Conservation (phyloP, 345 rosid genomes). For the Rhizophora apiculata region DNA sequence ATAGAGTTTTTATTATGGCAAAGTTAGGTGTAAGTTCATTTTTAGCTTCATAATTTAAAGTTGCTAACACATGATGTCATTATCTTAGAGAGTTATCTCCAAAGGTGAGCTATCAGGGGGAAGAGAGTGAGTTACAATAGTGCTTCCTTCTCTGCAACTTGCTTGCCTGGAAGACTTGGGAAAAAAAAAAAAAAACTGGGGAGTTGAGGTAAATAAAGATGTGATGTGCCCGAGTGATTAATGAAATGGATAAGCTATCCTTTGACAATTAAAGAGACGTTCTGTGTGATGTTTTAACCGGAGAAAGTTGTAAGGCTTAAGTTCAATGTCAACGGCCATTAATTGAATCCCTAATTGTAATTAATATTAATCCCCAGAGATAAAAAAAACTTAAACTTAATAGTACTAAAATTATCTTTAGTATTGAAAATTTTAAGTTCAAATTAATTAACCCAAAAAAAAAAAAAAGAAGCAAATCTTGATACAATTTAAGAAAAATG, state of each 20-base stretch:
- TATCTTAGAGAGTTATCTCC: not conserved
- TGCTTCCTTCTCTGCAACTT: not conserved
- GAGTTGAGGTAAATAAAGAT: not conserved
- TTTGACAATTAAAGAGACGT: too few relatives aligned
- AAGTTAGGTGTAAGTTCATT: conserved; percentile 25
- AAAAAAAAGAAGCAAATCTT: too few relatives aligned
- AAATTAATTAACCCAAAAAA: too few relatives aligned
- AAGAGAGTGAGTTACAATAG: not conserved
- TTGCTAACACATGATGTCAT: not conserved
- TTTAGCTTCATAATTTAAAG: conserved; percentile 16
- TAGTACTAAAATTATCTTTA: too few relatives aligned
- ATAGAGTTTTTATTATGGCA: conserved; percentile 12
- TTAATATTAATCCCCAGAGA: too few relatives aligned
- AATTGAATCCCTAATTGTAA: too few relatives aligned
- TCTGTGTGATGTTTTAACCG: conserved; percentile 1
- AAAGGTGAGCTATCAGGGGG: conserved; percentile 5
- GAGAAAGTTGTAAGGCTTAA: not conserved
- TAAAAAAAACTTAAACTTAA: too few relatives aligned
- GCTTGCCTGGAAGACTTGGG: conserved; percentile 11
- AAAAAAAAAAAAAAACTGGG: not conserved
- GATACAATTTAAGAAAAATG: too few relatives aligned
- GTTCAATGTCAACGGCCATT: conserved; percentile 6
- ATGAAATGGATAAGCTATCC: too few relatives aligned
- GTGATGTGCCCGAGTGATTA: too few relatives aligned
- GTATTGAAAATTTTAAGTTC: too few relatives aligned